Conservation (phyloP, 768 basidiomycete species). For the Suillus fuscotomentosus region DNA sequence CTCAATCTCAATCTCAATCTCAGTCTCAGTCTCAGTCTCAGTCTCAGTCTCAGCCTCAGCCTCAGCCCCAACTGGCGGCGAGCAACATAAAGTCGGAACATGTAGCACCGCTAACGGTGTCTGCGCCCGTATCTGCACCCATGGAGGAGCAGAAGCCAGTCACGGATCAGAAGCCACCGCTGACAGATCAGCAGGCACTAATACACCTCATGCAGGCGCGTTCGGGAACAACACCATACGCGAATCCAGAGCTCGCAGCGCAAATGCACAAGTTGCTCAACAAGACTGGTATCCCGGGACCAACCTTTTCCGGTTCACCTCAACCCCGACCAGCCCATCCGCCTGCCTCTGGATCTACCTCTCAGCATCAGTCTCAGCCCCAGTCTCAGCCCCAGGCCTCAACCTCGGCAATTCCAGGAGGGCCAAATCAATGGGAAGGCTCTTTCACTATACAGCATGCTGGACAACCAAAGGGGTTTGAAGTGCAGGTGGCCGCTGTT, state of each 20-base stretch:
- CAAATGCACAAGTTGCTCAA: constrained; percentile 54
- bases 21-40: background rate
- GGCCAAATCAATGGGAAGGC: constrained; percentile 43
- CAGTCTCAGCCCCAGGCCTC: background rate
- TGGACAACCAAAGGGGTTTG: constrained; percentile 26
- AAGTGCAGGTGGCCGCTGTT: constrained; percentile 34
- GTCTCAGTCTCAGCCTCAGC: background rate
- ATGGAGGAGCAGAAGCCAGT: constrained; percentile 22
- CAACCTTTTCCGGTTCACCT: constrained; percentile 13
- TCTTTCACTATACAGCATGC: constrained; percentile 36
- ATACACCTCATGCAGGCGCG: constrained; percentile 29
- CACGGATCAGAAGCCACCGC: constrained; percentile 14
- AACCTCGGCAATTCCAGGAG: constrained; percentile 3
- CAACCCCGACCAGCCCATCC: constrained; percentile 9
- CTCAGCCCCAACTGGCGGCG: background rate
- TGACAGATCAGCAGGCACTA: constrained; percentile 16
- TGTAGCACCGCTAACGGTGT: background rate
- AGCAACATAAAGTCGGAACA: background rate
- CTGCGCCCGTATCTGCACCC: background rate
- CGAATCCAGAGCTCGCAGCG: constrained; percentile 22
- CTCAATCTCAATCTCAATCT: background rate
- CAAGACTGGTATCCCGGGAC: constrained; percentile 36
- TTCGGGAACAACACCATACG: constrained; percentile 13
- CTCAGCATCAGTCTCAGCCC: background rate
- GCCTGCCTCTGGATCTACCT: background rate